Evolutionary conservation across 768 basidiomycete species (phyloP).

Genomic region (Termitomyces sp.): DNA sequence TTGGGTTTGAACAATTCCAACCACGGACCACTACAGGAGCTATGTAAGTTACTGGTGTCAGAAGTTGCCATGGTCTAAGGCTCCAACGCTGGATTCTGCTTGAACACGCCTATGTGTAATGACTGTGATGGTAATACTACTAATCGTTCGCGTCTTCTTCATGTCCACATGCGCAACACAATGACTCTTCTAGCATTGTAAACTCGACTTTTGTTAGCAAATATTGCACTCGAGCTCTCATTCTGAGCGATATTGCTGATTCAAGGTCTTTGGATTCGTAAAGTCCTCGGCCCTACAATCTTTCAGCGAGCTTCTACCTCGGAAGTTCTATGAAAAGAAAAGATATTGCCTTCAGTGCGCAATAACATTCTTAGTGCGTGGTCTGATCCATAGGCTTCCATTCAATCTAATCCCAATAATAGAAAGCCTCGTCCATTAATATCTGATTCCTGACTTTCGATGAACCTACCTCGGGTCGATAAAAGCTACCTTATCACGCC

Average conservation of each 20-base stretch:
- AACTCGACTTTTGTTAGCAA: neutral
- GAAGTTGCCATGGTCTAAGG: neutral
- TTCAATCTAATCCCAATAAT: neutral
- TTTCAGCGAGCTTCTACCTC: neutral
- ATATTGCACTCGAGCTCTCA: neutral
- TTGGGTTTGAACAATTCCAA: too few species aligned
- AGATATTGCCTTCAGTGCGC: neutral
- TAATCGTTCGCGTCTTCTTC: neutral
- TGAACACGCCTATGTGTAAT: too few species aligned
- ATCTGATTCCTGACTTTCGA: neutral
- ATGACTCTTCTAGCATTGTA: neutral
- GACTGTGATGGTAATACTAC: too few species aligned
- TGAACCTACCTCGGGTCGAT: neutral
- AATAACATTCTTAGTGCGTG: neutral
- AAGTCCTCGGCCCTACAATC: neutral
- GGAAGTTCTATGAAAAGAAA: neutral
- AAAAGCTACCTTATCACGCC: neutral
- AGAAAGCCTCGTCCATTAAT: neutral
- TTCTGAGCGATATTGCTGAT: neutral
- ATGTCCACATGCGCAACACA: neutral
- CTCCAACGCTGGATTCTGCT: neutral
- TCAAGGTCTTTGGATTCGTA: neutral
- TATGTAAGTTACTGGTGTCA: too few species aligned
- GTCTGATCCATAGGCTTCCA: neutral
- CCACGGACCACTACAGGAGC: neutral